Evolutionary conservation across 306 rosid species (phyloP).

Genomic region (Prunus mira): DNA sequence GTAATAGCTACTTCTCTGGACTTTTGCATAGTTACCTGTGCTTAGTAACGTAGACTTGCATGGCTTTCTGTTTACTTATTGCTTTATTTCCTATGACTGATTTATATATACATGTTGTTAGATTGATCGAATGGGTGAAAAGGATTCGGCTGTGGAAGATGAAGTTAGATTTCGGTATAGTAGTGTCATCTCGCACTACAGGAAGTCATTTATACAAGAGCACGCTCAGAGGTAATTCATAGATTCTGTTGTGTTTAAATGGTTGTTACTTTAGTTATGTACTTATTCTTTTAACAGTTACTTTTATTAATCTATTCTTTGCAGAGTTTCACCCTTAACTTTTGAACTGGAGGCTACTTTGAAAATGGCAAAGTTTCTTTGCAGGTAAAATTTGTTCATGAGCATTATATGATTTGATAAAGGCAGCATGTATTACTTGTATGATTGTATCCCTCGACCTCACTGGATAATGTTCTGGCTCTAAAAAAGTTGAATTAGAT

Average conservation of each 20-base stretch:
- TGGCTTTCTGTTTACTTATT: neutral
- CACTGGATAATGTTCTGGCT: neutral
- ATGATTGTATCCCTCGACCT: neutral
- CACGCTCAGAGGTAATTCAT: slow-evolving; percentile 77
- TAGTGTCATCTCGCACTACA: slow-evolving; percentile 73
- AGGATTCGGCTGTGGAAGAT: slow-evolving; percentile 67
- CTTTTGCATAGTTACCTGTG: neutral
- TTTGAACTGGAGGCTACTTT: slow-evolving; percentile 98
- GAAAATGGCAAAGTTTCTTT: slow-evolving; percentile 91
- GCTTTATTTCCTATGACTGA: slow-evolving; percentile 5
- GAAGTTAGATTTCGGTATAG: slow-evolving; percentile 80
- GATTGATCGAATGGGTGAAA: slow-evolving; percentile 84
- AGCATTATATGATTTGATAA: neutral
- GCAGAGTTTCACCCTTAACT: slow-evolving; percentile 96
- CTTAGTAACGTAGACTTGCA: neutral
- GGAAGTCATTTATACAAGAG: slow-evolving; percentile 85
- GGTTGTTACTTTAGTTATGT: neutral
- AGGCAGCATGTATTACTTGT: neutral
- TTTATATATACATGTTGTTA: slow-evolving; percentile 26
- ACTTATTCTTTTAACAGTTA: neutral
- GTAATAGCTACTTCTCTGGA: slow-evolving; percentile 33
- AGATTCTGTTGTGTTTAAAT: neutral
- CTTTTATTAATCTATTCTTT: slow-evolving; percentile 23
- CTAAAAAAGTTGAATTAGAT: neutral
- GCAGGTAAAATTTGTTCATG: slow-evolving; percentile 56